Base-by-base conservation (phyloP, 306 rosid species). In the Luffa aegyptiaca region DNA sequence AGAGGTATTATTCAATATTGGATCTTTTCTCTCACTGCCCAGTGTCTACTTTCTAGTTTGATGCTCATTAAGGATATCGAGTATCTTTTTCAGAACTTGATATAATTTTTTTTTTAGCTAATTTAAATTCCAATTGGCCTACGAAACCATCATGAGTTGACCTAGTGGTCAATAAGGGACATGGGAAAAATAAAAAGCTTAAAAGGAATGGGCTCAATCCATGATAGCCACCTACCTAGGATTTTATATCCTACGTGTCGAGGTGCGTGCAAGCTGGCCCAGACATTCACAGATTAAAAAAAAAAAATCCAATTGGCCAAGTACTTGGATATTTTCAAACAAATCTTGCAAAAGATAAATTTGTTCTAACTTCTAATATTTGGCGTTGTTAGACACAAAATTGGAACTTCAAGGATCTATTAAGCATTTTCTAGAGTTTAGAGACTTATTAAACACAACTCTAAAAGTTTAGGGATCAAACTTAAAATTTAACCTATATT, bases 1-100 rank as follows among this genome's bases (percentile, higher is more conserved):
- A 33, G 80, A 57, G 90, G 98, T 94, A 83, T 39, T 53, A 10
- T 62, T 45, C 37, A 58, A 5, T 10, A 57, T 5, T 12, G 80
- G 37, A 11, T 56, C 69, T 61, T 58, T 44, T 77, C 80, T 39
- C 42, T 49, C 44, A 3, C 20, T 48, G 61, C 44, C 44, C 7
- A 3, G 5, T 12, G 42, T 55, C 70, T 49, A 33, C 77, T 46
- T 44, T 73, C 44, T 21, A 31, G 77, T 31, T 48, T 48, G 11
- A 12, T 46, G 18, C 20, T 51, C 18, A 21, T 31, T 72, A 14
- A 26, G 44, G 12, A 31, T 70, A 5, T 21, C 3, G n/a, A 6
- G 20, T 73, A 48, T 11, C 59, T 49, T 73, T 73, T 73, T 48
- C 77, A 48, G 58, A 14, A 48, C 55, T 13, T 49, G 7, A 13